A percentile compares a stretch with the other conserved stretches of the same genome.
Conservation (phyloP, 352 stramenopile genomes). For the Stephanocyclus meneghinianus region DNA sequence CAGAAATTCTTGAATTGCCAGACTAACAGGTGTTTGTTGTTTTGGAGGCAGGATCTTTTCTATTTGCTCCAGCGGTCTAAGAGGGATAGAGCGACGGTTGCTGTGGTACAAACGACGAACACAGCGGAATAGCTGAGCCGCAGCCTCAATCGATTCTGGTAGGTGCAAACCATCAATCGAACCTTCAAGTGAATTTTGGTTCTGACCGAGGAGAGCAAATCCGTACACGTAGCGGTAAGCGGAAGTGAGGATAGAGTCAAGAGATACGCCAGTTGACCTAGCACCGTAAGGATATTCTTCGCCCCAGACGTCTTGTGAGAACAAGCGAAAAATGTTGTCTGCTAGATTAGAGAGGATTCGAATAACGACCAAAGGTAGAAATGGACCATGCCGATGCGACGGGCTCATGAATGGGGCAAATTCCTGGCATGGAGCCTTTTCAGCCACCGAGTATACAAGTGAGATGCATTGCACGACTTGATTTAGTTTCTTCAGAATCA, state of each 20-base stretch:
- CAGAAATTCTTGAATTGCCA: constrained; percentile 49
- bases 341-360: constrained; percentile 71
- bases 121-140: constrained; percentile 74
- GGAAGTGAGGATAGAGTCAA: constrained; percentile 73
- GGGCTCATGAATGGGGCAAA: constrained; percentile 19
- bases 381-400: constrained; percentile 49
- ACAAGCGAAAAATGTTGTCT: constrained; percentile 67
- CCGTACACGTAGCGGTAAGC: constrained; percentile 69
- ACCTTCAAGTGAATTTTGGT: constrained; percentile 12
- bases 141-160: constrained; percentile 68
- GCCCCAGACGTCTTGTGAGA: constrained; percentile 59
- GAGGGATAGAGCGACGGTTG: constrained; percentile 61
- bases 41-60: constrained; percentile 55
- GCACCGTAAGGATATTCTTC: constrained; percentile 66
- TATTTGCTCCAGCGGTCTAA: constrained; percentile 66
- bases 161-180: constrained; percentile 23
- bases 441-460: constrained; percentile 60
- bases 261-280: constrained; percentile 49
- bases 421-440: constrained; percentile 54
- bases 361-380: constrained; percentile 66
- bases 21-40: constrained; percentile 58
- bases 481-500: constrained; percentile 58
- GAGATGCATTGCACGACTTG: constrained; percentile 73
- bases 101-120: constrained; percentile 70
- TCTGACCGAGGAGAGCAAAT: constrained; percentile 54